Conservation (phyloP, 106 monocot genomes). For the Xerophyta viscosa region DNA sequence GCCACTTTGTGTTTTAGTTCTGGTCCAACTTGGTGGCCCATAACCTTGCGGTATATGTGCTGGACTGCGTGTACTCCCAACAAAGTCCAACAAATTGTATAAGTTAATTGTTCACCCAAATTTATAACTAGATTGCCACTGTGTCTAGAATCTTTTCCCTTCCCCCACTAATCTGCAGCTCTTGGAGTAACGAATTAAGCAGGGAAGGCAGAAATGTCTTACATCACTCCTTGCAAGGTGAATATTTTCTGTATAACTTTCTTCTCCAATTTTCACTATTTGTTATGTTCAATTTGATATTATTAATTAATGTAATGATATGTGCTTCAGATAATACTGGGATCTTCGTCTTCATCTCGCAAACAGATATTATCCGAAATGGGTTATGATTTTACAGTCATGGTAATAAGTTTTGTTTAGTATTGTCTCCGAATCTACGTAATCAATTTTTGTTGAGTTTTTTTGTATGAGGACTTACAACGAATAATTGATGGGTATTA, state of each 20-base stretch:
- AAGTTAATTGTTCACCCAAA: too few species aligned
- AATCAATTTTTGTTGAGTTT: neutral
- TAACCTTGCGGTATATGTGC: too few species aligned
- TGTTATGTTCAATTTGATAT: neutral
- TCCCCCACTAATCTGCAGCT: too few species aligned
- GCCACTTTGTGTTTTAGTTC: too few species aligned
- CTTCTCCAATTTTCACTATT: neutral
- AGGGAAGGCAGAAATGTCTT: neutral
- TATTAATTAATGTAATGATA: neutral
- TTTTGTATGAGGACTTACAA: neutral
- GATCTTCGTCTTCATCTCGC: slow-evolving; percentile 60
- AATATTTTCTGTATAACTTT: neutral
- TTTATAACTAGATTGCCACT: too few species aligned
- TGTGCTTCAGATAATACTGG: slow-evolving; percentile 52
- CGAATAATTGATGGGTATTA: neutral
- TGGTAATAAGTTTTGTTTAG: too few species aligned
- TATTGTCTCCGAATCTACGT: too few species aligned
- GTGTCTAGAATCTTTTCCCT: too few species aligned
- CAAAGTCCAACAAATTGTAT: too few species aligned
- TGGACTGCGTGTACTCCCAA: too few species aligned
- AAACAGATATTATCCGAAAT: slow-evolving; percentile 57
- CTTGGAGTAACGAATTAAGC: too few species aligned
- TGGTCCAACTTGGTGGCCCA: too few species aligned
- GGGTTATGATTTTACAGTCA: slow-evolving; percentile 68
- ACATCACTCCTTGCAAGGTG: neutral